Evolutionary conservation across 1,284 basidiomycete species (phyloP).

Genomic region (Leccinum griseonigrum): DNA sequence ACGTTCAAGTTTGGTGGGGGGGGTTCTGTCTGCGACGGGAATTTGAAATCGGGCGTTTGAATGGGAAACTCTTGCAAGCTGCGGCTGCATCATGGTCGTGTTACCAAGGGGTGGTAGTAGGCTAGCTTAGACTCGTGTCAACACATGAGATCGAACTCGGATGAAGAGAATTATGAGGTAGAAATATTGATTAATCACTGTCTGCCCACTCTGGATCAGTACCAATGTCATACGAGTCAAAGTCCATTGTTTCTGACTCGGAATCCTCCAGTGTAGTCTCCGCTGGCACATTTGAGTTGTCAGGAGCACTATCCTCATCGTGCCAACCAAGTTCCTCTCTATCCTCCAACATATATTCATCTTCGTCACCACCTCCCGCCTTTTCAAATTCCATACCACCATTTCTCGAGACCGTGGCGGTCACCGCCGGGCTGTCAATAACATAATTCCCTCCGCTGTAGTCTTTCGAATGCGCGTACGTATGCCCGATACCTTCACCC

Average conservation of each 20-base stretch:
- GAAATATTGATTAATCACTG: not conserved
- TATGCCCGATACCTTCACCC: not conserved
- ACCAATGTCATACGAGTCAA: not conserved
- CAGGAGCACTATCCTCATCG: not conserved
- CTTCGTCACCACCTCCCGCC: not conserved
- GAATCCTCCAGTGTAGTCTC: not conserved
- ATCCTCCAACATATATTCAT: not conserved
- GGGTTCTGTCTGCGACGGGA: too few species aligned
- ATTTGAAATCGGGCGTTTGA: too few species aligned
- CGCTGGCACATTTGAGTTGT: not conserved
- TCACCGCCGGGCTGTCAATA: not conserved
- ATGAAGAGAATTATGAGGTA: too few species aligned
- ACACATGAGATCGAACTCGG: too few species aligned
- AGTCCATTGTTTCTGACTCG: not conserved
- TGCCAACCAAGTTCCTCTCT: not conserved
- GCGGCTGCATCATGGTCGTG: too few species aligned
- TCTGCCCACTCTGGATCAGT: not conserved
- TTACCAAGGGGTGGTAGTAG: too few species aligned
- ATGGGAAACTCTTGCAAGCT: too few species aligned
- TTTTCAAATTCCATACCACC: not conserved
- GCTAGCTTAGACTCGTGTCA: too few species aligned
- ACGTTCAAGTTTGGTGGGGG: too few species aligned
- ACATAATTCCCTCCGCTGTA: not conserved
- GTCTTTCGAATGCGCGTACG: not conserved
- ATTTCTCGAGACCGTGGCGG: not conserved